phyloP scores from a whole-genome alignment of 257 asterid species.

The Solanum rostratum region DNA sequence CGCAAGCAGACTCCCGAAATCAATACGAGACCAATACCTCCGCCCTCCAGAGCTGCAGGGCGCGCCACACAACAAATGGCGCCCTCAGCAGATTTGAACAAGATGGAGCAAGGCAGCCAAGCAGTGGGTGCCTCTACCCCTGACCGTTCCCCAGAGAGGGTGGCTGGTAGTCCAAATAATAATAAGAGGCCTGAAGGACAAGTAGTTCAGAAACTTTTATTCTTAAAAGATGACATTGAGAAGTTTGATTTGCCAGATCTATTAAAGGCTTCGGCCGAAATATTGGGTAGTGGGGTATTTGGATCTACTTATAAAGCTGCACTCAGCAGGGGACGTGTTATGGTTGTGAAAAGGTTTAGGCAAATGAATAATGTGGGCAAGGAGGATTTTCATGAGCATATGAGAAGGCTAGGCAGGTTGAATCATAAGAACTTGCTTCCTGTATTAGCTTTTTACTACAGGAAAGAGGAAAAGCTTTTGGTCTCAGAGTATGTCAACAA shows the following conservation, averaged over 20 bases:
- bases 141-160: not conserved
- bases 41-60: not conserved
- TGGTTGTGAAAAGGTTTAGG: slow-evolving; percentile 81
- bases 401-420: slow-evolving; percentile 76
- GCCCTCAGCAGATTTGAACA: slow-evolving; percentile 22
- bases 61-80: not conserved
- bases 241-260: slow-evolving; percentile 73
- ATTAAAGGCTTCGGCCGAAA: slow-evolving; percentile 85
- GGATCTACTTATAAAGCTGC: slow-evolving; percentile 84
- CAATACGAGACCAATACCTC: not conserved
- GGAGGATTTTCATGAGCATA: slow-evolving; percentile 78
- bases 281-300: slow-evolving; percentile 68
- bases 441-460: slow-evolving; percentile 57
- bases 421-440: slow-evolving; percentile 60
- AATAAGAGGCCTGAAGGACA: slow-evolving; percentile 18
- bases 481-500: slow-evolving; percentile 43
- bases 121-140: slow-evolving; percentile 17
- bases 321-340: slow-evolving; percentile 17
- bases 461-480: slow-evolving; percentile 91
- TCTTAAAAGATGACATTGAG: slow-evolving; percentile 37
- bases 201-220: slow-evolving; percentile 33
- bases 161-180: not conserved
- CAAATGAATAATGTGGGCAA: slow-evolving; percentile 71
- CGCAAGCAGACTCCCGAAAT: slow-evolving; percentile 13
- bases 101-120: slow-evolving; percentile 22